These are phyloP conservation scores for Arachnomyces sp. DNA, from an alignment of 2,329 filamentous ascomycete genomes.

Conservation along the genomic window DNA sequence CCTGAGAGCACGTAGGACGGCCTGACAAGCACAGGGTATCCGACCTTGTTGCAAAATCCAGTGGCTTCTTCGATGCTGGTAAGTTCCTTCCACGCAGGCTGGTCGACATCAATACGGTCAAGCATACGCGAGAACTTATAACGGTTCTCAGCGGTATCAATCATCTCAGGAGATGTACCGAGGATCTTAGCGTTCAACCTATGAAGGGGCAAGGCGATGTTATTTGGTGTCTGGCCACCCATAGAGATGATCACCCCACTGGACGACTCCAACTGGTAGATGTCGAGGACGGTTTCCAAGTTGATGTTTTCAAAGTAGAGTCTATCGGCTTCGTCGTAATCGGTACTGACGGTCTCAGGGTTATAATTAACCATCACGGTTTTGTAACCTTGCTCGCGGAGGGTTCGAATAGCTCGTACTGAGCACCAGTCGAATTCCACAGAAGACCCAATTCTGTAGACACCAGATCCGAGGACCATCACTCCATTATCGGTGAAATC, in stretches of 20 bases:
- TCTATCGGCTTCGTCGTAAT: constrained; percentile 89
- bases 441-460: constrained; percentile 93
- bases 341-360: constrained; percentile 79
- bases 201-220: constrained; percentile 84
- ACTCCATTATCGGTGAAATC: constrained; percentile 80
- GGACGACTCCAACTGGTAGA: constrained; percentile 79
- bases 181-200: constrained; percentile 85
- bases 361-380: constrained; percentile 96
- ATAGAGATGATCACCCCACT: constrained; percentile 86
- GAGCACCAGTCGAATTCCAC: constrained; percentile 99
- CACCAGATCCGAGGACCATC: constrained; percentile 92
- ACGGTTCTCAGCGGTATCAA: constrained; percentile 91
- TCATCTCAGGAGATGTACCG: constrained; percentile 97
- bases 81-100: constrained; percentile 95
- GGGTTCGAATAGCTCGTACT: constrained; percentile 82
- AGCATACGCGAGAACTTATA: constrained; percentile 99
- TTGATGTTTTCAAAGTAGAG: constrained; percentile 97
- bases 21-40: constrained; percentile 87
- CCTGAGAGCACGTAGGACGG: constrained; percentile 96
- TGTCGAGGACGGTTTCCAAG: constrained; percentile 81
- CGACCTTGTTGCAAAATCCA: constrained; percentile 77
- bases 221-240: constrained; percentile 96
- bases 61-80: constrained; percentile 89
- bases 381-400: constrained; percentile 76
- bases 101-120: constrained; percentile 87